Evolutionary conservation across 306 rosid species (phyloP), one percentile per base, ranked within the genome.

Genomic region (Gastrolobium villosum): DNA sequence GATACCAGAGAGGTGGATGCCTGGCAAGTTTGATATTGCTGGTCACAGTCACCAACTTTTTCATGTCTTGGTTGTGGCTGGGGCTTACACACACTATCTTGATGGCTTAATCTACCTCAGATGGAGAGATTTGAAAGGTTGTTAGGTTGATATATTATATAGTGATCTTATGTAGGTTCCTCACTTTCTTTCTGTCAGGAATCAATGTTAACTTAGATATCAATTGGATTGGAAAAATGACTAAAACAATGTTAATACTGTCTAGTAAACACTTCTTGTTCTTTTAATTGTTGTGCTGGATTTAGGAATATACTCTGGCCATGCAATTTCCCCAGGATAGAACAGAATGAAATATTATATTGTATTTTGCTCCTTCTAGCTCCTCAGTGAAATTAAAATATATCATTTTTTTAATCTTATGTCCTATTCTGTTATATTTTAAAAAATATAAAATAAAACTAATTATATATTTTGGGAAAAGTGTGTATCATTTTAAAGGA

Each of bases 51-150:
- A 91, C 80, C 93, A 87, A 71, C 75, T 88, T 30, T 91, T 91
- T 46, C 91, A 89, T 89, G 75, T 91, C 14, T 65, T 91, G 80
- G 91, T 89, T 78, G 93, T 91, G 75, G 90, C 91, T 0, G 96
- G 83, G 53, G 93, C 93, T 59, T 87, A 83, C 74, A 84, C 89
- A 7, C 96, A 89, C 62, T 89, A 89, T 36, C 84, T 1, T 1
- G 87, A 79, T 6, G 93, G 91, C 0, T 81, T 89, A 5, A 20
- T 89, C 65, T 84, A 87, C 66, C 83, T 91, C 48, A 78, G 81
- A 78, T 89, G 93, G 96, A 81, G 93, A 73, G 88, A 86, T 73
- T 53, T 74, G 64, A 32, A 79, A 53, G 87, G 90, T 45, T 90
- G 94, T 68, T 79, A 83, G 68, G 11, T 28, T 57, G 37, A 20